Base-by-base conservation (phyloP, 768 basidiomycete genomes). In the Naganishia friedmannii region DNA sequence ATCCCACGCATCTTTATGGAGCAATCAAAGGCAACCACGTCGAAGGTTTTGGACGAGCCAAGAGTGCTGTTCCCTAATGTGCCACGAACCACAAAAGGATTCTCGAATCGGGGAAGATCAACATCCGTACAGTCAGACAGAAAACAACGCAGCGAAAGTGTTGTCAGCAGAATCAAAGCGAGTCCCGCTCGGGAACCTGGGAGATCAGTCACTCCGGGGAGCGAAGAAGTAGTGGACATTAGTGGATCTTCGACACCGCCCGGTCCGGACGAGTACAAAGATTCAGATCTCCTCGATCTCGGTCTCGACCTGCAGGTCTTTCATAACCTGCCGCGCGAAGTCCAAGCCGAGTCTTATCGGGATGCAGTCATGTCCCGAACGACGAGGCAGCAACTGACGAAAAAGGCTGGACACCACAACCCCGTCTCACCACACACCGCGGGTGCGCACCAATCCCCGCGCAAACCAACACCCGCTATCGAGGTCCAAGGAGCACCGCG, bases 221-320 rank as follows among this genome's bases (percentile, higher is more conserved):
- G 15, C 12, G 42, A 29, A 39, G 39, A 63, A 45, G 60, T 63
- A 15, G 60, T 63, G 6, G 60, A 63, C 29, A 63, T 63, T 26
- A 63, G 60, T 26, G 60, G 60, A 63, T 63, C 60, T 9, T 63
- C 60, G 37, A 63, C 60, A 13, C 60, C 60, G 1, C 39, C 39
- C 7, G 23, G 8, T 26, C 60, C 60, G 17, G 31, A 7, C 7
- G 60, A 45, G 13, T 45, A 45, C 21, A 15, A 45, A n/a, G 60
- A 63, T 96, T 48, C 80, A 75, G 17, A 83, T 85, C 45, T 63
- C 42, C 37, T 63, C 23, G 42, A 46, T 46, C 83, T 93, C 28
- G 87, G 85, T 13, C 86, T 97, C 75, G 92, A 93, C 77, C 87
- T 87, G 0, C 86, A 84, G 8, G 87, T 91, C 7, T 93, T 90